Percentiles rank a stretch among this genome's conserved stretches.
These are phyloP conservation scores for Mallotus japonicus DNA, from an alignment of 441 rosid genomes.

Conservation along the genomic window DNA sequence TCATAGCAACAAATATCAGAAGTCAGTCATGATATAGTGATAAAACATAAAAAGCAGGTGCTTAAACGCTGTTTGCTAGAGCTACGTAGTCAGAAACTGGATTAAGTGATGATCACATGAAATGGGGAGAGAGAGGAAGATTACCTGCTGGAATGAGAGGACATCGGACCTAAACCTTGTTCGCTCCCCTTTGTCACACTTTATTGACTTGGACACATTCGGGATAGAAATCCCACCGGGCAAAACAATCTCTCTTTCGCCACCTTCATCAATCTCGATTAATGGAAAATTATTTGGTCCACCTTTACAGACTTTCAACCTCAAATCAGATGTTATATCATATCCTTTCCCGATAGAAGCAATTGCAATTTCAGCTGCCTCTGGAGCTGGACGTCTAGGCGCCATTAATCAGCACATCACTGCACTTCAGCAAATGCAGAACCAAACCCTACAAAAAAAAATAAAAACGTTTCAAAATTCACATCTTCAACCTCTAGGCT, in stretches of 20 bases:
- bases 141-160: slow-evolving; percentile 89
- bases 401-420: slow-evolving; percentile 63
- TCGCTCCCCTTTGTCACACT: slow-evolving; percentile 88
- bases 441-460: slow-evolving; percentile 17
- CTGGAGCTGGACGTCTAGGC: slow-evolving; percentile 59
- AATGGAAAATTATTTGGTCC: slow-evolving; percentile 46
- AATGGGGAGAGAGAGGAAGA: background rate
- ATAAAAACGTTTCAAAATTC: background rate
- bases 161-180: slow-evolving; percentile 76
- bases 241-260: slow-evolving; percentile 56
- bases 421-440: slow-evolving; percentile 21
- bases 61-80: background rate
- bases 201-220: slow-evolving; percentile 75
- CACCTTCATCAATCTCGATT: slow-evolving; percentile 68
- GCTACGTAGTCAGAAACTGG: background rate
- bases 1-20: background rate
- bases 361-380: slow-evolving; percentile 88
- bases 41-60: background rate
- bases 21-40: background rate
- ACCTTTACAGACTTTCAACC: slow-evolving; percentile 76
- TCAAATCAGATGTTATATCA: slow-evolving; percentile 70
- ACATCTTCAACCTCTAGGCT: slow-evolving; percentile 1
- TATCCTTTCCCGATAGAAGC: slow-evolving; percentile 88
- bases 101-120: background rate
- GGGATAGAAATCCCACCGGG: slow-evolving; percentile 82